Base-by-base conservation (phyloP, 257 asterid genomes). In the Jasminum sambac region DNA sequence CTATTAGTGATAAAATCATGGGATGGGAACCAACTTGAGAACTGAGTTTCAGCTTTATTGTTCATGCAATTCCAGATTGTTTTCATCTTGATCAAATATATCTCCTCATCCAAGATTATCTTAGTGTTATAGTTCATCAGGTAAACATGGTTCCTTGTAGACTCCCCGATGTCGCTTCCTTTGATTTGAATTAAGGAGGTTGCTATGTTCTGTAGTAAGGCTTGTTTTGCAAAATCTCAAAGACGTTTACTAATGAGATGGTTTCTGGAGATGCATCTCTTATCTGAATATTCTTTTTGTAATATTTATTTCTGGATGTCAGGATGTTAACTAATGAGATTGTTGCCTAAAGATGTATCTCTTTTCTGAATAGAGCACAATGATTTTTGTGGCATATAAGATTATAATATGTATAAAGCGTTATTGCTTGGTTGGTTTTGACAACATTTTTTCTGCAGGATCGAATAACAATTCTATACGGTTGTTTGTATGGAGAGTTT, bases 401-500 rank as follows among this genome's bases (percentile, higher is more conserved):
- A 38, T 19, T 57, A 41, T 37, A 37, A 36, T 71, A 25, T 66
- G 72, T 67, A 39, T 41, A 57, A 48, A 38, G 40, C 69, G 44
- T 77, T 71, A 65, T 52, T 41, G 59, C 67, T 80, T 80, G 72
- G 63, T 72, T 69, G 68, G 55, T 72, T 72, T 69, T 76, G 60
- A 57, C 59, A 66, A 48, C 40, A 26, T 69, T 64, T 64, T 66
- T 75, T 42, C 41, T 79, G 82, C 88, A 91, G 97, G 88, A 52
- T 72, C 82, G n/a, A 72, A 75, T 76, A 67, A 67, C 43, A 73
- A 55, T 63, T 59, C 72, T 63, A 34, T 89, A 84, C 84, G 80
- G 52, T 57, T 77, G 60, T 82, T 89, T 83, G 84, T 88, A 17
- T 86, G 88, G 92, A 81, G 80, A 80, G 70, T 84, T 68, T 79